Conservation (phyloP, 2,329 filamentous ascomycete species). For the Colletotrichum australisinense region DNA sequence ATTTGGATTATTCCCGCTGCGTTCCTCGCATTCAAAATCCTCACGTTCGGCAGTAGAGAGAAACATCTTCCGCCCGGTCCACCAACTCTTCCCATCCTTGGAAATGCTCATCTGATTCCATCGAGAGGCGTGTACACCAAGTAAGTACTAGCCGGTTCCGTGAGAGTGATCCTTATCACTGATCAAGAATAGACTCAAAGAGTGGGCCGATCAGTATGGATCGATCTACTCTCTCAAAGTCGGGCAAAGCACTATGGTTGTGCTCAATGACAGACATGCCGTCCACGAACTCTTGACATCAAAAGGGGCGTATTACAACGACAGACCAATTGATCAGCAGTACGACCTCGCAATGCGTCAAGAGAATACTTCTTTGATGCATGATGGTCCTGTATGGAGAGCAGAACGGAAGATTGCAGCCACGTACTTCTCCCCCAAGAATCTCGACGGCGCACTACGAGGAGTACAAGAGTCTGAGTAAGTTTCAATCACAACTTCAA, state of each 20-base stretch:
- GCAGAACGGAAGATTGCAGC: constrained; percentile 57
- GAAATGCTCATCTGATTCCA: constrained; percentile 47
- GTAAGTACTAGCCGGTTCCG: background rate
- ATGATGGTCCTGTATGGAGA: constrained; percentile 58
- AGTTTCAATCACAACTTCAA: background rate
- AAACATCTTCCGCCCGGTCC: constrained; percentile 43
- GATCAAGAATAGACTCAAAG: constrained; percentile 47
- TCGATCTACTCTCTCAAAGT: constrained; percentile 55
- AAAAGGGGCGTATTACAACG: constrained; percentile 54
- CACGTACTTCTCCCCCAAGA: constrained; percentile 56
- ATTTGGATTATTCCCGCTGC: background rate
- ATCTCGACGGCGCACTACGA: constrained; percentile 55
- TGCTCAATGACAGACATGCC: constrained; percentile 52
- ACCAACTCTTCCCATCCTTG: constrained; percentile 53
- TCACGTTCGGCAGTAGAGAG: constrained; percentile 18
- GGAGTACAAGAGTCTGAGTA: constrained; percentile 59
- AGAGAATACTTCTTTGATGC: constrained; percentile 47
- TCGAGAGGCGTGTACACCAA: constrained; percentile 20
- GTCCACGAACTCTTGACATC: constrained; percentile 58
- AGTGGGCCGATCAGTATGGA: constrained; percentile 57
- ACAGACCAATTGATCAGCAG: constrained; percentile 46
- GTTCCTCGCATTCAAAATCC: background rate
- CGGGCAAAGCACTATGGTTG: constrained; percentile 50
- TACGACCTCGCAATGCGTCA: background rate
- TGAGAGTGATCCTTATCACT: background rate